Evolutionary conservation across 805 yeast species (phyloP).

Genomic region (Candida stauntonica): DNA sequence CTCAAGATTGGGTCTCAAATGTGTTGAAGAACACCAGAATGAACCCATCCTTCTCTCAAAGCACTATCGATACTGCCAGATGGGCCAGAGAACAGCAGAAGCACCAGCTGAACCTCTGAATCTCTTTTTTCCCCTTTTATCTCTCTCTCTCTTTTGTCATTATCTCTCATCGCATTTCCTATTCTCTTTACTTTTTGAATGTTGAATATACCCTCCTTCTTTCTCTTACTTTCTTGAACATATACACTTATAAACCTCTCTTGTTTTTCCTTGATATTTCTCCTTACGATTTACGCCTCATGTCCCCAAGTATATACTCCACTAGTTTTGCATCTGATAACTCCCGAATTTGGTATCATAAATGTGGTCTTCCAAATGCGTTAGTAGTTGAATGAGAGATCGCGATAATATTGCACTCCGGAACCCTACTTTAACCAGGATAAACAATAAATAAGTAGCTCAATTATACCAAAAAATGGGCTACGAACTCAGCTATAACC

Average conservation of each 20-base stretch:
- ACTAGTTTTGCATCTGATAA: too few relatives aligned
- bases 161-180: conserved; percentile 7
- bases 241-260: neutral
- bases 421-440: too few relatives aligned
- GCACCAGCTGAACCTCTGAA: conserved; percentile 18
- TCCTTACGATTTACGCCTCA: neutral
- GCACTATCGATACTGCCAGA: conserved; percentile 86
- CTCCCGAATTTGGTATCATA: too few relatives aligned
- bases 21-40: conserved; percentile 71
- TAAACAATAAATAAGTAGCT: too few relatives aligned
- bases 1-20: conserved; percentile 74
- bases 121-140: conserved; percentile 4
- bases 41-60: conserved; percentile 53
- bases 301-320: too few relatives aligned
- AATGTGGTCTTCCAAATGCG: too few relatives aligned
- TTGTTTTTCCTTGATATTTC: neutral
- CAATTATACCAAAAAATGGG: neutral
- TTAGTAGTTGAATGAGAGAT: neutral
- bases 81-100: conserved; percentile 84
- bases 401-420: neutral
- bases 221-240: neutral
- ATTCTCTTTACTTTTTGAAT: too few relatives aligned
- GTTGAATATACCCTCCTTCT: conserved; percentile 13
- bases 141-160: conserved; percentile 3
- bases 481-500: conserved; percentile 12